Evolutionary conservation across 441 rosid species (phyloP), one percentile per base, ranked within the genome.

Genomic region (Croton setiger): DNA sequence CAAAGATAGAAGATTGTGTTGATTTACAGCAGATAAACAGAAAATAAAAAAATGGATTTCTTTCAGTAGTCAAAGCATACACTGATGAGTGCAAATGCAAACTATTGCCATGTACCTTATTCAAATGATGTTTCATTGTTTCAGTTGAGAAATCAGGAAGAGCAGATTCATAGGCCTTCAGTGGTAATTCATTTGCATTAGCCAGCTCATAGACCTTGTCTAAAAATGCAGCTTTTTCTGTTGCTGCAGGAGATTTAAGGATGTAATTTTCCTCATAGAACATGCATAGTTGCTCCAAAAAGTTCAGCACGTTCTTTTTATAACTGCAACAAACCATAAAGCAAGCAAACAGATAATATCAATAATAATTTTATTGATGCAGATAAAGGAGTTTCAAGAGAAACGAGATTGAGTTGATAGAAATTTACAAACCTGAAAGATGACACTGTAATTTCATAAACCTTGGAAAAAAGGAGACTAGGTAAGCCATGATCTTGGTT

Each of bases 241-340:
- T 75, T 45, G 76, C 72, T 59, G 62, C 57, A 72, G 96, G 75
- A 81, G 97, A 81, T 76, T 73, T 69, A 71, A 76, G 74, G 57
- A 84, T 53, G 80, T 82, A 87, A 31, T 78, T 83, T 67, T 69
- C 84, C 91, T 96, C 94, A 65, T 89, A 93, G 71, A 83, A 86
- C 72, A 81, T 81, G 80, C 91, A 89, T 7, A 91, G 74, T 71
- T 86, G 88, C 70, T 91, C 98, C 85, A 96, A 75, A 78, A 93
- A 96, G 59, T 81, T 67, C 69, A 93, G 76, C 52, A 83, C 93
- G 71, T 82, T 86, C 76, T 83, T 86, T 84, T 87, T 88, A 75
- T 87, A 85, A 78, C 97, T 93, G 91, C 82, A 82, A 73, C 63
- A 72, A 70, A 76, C 37, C 69, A 72, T 49, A 79, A 56, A 78